These are phyloP conservation scores for Hypomontagnella submonticulosa DNA, from an alignment of 495 filamentous ascomycete species.

Conservation along the genomic window DNA sequence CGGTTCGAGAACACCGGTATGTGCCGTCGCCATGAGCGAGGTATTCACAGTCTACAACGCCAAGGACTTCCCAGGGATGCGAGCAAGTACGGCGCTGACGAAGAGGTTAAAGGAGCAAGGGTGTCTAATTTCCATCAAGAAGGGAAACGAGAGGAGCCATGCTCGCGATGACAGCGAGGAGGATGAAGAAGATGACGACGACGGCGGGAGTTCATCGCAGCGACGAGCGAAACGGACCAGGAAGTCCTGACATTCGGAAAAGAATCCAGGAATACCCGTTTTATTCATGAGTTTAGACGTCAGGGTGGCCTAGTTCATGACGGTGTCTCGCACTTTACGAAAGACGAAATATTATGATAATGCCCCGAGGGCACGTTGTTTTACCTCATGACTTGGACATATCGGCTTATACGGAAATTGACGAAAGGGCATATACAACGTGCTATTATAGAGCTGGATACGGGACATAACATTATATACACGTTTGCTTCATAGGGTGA, in stretches of 20 bases:
- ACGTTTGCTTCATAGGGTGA: conserved; percentile 20
- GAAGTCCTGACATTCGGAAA: conserved; percentile 31
- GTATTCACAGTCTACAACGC: conserved; percentile 90
- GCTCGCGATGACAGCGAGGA: conserved; percentile 62
- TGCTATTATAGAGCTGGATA: conserved; percentile 30
- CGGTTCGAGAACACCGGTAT: conserved; percentile 69
- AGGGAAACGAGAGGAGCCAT: conserved; percentile 74
- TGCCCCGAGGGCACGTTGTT: conserved; percentile 11
- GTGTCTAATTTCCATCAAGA: conserved; percentile 82
- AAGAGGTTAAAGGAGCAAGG: conserved; percentile 78
- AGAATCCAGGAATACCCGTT: not conserved
- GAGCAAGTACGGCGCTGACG: conserved; percentile 73
- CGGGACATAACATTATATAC: conserved; percentile 19
- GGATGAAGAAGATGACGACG: conserved; percentile 57
- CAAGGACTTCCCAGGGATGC: conserved; percentile 98
- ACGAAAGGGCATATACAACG: conserved; percentile 31
- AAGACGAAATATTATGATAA: conserved; percentile 12
- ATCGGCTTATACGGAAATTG: conserved; percentile 34
- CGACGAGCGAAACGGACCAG: conserved; percentile 41
- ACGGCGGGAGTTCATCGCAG: conserved; percentile 27
- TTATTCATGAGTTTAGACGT: conserved; percentile 8
- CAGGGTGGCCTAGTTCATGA: conserved; percentile 11
- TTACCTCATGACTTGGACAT: conserved; percentile 27
- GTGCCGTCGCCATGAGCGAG: conserved; percentile 76
- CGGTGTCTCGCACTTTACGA: conserved; percentile 17